Percentiles rank a stretch among this genome's conserved stretches.
Evolutionary conservation across 1,139 yeast species (phyloP).

Genomic region (Tardiomyces depauwii): DNA sequence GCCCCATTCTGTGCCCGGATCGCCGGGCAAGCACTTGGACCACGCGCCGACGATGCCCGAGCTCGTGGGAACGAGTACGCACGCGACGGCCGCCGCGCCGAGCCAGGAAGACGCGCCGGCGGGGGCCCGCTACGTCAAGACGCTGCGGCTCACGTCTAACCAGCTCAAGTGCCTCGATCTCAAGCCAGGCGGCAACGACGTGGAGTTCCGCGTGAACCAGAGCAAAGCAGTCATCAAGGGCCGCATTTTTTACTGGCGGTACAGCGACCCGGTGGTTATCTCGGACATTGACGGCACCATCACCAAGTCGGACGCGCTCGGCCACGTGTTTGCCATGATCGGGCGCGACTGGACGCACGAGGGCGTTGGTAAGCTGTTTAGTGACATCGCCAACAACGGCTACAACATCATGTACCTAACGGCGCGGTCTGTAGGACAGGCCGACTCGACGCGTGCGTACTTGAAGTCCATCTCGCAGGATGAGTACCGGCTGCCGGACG

Average conservation of each 20-base stretch:
- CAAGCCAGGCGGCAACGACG: conserved; percentile 66
- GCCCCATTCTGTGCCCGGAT: conserved; percentile 2
- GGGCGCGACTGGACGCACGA: conserved; percentile 98
- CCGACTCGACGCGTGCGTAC: conserved; percentile 85
- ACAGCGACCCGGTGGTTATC: conserved; percentile 79
- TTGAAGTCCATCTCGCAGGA: conserved; percentile 68
- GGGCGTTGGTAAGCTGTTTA: conserved; percentile 86
- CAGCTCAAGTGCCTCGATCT: conserved; percentile 68
- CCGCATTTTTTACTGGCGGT: conserved; percentile 74
- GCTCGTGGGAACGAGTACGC: no score
- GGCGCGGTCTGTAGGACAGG: conserved; percentile 92
- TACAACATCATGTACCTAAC: conserved; percentile 90
- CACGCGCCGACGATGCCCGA: neutral
- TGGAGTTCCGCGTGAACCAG: conserved; percentile 68
- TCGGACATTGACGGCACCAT: conserved; percentile 98
- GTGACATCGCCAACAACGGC: conserved; percentile 77
- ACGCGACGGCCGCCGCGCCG: no score
- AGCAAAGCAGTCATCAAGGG: conserved; percentile 65
- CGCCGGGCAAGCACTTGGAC: conserved; percentile 1
- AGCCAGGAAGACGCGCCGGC: neutral
- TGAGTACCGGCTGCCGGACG: conserved; percentile 63
- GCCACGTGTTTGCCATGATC: conserved; percentile 86
- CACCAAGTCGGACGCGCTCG: conserved; percentile 94
- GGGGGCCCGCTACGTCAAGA: conserved; percentile 53
- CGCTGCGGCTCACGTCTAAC: conserved; percentile 83